These are phyloP conservation scores for Claviceps quebecensis DNA, from an alignment of 2,329 filamentous ascomycete genomes.

Conservation along the genomic window DNA sequence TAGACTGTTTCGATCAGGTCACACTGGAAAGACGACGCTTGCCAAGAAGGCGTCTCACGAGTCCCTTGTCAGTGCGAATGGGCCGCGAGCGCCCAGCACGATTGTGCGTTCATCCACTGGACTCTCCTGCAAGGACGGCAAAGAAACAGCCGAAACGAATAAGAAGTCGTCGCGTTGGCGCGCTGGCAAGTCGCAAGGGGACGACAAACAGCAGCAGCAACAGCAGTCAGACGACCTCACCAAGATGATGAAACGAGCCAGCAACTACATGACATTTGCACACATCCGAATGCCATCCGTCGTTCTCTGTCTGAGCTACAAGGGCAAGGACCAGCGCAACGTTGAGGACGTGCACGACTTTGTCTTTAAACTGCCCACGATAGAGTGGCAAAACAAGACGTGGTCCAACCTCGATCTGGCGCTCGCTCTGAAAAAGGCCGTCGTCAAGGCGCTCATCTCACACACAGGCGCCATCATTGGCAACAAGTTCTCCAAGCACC, in stretches of 20 bases:
- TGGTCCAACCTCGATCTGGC: conserved; percentile 97
- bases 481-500: conserved; percentile 88
- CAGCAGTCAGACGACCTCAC: conserved; percentile 75
- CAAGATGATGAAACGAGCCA: conserved; percentile 91
- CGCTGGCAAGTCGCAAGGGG: conserved; percentile 30
- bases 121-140: conserved; percentile 25
- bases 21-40: conserved; percentile 27
- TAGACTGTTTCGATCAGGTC: conserved; percentile 34
- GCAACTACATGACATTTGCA: conserved; percentile 93
- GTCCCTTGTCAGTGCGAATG: conserved; percentile 31
- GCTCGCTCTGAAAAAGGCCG: conserved; percentile 82
- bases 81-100: conserved; percentile 20
- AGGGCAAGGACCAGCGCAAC: conserved; percentile 89
- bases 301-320: conserved; percentile 89
- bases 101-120: conserved; percentile 33
- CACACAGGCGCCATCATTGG: conserved; percentile 93
- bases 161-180: conserved; percentile 41
- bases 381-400: conserved; percentile 97
- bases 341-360: conserved; percentile 95
- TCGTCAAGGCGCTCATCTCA: conserved; percentile 84
- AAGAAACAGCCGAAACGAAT: conserved; percentile 23
- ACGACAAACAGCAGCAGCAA: conserved; percentile 45
- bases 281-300: conserved; percentile 93
- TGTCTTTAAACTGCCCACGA: conserved; percentile 84
- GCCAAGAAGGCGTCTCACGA: conserved; percentile 42